Base-by-base conservation (phyloP, 2,329 filamentous ascomycete species). In the Exophiala sp. region DNA sequence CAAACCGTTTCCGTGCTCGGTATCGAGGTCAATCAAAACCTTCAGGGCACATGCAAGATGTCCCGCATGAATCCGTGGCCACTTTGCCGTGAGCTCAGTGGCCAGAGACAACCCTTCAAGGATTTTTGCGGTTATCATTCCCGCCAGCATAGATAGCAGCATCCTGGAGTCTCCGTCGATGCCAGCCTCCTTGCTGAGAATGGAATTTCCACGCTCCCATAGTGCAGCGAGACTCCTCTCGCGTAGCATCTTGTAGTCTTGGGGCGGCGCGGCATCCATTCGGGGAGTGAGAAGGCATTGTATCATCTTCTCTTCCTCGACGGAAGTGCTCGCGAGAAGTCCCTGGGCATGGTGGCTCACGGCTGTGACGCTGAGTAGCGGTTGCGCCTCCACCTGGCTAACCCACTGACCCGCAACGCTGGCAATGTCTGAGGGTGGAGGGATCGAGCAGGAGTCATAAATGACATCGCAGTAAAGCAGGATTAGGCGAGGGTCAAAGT, bases 361-460 rank as follows among this genome's bases (percentile, higher is more conserved):
- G 9, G 24, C 24, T 12, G 8, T 33, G 20, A 11, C 24, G 12
- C 24, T 6, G 16, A 21, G 11, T 5, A 29, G 16, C 38, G n/a
- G 18, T 18, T 42, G 21, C 35, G 34, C 24, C 12, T 49, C 35
- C 18, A 32, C 24, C 5, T 53, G 33, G 7, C 34, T 36, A 33
- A 48, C 34, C 50, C 50, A 53, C 21, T 36, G 43, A 12, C 32
- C 11, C 20, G 16, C 32, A 41, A 11, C 24, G 20, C 12, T 3
- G 34, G 48, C 18, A 10, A 53, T 35, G 18, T 8, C 34, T n/a
- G 20, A 9, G 16, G 50, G 50, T 5, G 44, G 43, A 12, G 4
- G 21, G 36, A 53, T 53, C 2, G 50, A 48, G 44, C 50, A 53
- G 12, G 34, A 14, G 20, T 48, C 43, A 12, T n/a, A 53, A 24